phyloP scores from a whole-genome alignment of 2,329 filamentous ascomycete species.

The Chaetomiaceae sp. region DNA sequence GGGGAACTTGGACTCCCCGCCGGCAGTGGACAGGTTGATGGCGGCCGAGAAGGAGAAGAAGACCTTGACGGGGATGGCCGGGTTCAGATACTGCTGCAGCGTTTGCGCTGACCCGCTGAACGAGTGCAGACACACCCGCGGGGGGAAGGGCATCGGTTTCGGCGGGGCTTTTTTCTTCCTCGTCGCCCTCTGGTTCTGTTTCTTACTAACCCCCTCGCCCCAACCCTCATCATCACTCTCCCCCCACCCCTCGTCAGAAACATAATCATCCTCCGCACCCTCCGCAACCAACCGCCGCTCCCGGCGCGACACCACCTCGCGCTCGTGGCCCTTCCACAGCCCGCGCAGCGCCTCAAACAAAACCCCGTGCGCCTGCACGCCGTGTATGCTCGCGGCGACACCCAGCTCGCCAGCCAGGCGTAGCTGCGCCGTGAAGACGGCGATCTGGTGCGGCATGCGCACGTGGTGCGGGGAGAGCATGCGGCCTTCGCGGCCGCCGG shows the following conservation, averaged over 20 bases:
- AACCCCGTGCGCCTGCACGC: slow-evolving; percentile 70
- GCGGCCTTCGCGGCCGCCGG: slow-evolving; percentile 66
- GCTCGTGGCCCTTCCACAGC: slow-evolving; percentile 68
- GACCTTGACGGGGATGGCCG: slow-evolving; percentile 66
- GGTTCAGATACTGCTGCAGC: slow-evolving; percentile 71
- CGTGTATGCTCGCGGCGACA: slow-evolving; percentile 64
- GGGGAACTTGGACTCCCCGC: slow-evolving; percentile 46
- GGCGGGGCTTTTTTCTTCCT: not conserved
- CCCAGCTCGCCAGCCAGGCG: slow-evolving; percentile 62
- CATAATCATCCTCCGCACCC: slow-evolving; percentile 44
- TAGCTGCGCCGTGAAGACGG: slow-evolving; percentile 63
- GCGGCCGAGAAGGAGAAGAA: slow-evolving; percentile 85
- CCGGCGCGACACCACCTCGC: slow-evolving; percentile 53
- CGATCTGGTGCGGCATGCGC: slow-evolving; percentile 61
- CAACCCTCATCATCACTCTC: slow-evolving; percentile 34
- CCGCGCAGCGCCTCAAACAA: slow-evolving; percentile 60
- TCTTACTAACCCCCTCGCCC: slow-evolving; percentile 19
- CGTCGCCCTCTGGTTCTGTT: not conserved
- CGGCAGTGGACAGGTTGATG: slow-evolving; percentile 67
- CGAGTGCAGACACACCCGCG: slow-evolving; percentile 87
- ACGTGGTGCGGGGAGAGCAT: slow-evolving; percentile 64
- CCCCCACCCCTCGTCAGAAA: slow-evolving; percentile 35
- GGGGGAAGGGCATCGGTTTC: slow-evolving; percentile 64
- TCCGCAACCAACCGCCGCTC: slow-evolving; percentile 48
- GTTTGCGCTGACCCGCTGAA: slow-evolving; percentile 76